A percentile compares a stretch with the other conserved stretches of the same genome.
These are phyloP conservation scores for Cladosporium sphaerospermum DNA, from an alignment of 2,329 filamentous ascomycete species.

Conservation along the genomic window DNA sequence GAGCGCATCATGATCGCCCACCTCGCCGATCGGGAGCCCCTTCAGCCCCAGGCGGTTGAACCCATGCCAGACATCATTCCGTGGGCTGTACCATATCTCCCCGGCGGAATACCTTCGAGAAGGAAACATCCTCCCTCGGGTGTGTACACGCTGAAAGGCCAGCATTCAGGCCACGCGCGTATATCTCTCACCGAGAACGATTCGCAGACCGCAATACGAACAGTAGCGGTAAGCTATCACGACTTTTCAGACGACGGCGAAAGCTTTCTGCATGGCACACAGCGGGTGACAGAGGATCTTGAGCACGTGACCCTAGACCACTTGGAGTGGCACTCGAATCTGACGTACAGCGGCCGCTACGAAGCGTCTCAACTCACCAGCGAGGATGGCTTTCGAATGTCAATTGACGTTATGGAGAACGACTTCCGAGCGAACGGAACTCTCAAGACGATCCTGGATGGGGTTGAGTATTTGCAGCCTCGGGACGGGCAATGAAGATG, in stretches of 20 bases:
- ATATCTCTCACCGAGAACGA: background rate
- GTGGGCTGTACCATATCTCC: constrained; percentile 32
- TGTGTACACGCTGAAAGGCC: constrained; percentile 6
- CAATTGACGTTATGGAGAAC: constrained; percentile 35
- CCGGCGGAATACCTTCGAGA: constrained; percentile 10
- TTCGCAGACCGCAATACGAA: background rate
- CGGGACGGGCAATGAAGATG: constrained; percentile 24
- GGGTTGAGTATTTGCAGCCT: constrained; percentile 34
- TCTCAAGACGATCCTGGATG: constrained; percentile 35
- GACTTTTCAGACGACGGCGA: background rate
- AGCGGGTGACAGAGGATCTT: constrained; percentile 10
- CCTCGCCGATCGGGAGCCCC: constrained; percentile 30
- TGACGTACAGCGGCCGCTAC: background rate
- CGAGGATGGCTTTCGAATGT: constrained; percentile 25
- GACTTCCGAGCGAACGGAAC: constrained; percentile 39
- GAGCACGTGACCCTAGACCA: constrained; percentile 10
- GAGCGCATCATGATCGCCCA: constrained; percentile 40
- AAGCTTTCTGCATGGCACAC: background rate
- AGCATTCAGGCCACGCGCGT: background rate
- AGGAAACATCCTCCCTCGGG: background rate
- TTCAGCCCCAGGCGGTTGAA: constrained; percentile 17
- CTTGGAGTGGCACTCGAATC: constrained; percentile 13
- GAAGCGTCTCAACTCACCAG: constrained; percentile 11
- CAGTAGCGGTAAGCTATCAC: constrained; percentile 2
- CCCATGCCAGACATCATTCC: constrained; percentile 28